phyloP scores from a whole-genome alignment of 2,329 filamentous ascomycete species.

The Diaporthe australafricana region DNA sequence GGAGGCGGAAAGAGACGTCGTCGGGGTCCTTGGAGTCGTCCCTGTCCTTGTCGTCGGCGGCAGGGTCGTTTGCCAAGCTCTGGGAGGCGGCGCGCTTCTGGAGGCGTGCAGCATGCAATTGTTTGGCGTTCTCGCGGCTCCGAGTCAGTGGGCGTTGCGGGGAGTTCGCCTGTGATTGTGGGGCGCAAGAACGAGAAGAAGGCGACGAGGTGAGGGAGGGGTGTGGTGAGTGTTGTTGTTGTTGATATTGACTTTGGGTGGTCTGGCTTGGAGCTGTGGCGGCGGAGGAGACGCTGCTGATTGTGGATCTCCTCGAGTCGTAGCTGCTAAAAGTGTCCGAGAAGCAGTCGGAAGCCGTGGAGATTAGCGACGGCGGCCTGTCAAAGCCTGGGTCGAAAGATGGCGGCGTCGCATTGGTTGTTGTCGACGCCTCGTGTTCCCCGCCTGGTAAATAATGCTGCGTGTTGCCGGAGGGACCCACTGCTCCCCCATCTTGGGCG shows the following conservation, averaged over 20 bases:
- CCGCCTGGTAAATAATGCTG: constrained; percentile 28
- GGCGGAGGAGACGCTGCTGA: constrained; percentile 44
- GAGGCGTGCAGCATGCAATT: constrained; percentile 61
- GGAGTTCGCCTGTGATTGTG: constrained; percentile 32
- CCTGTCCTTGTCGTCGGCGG: constrained; percentile 44
- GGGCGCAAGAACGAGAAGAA: constrained; percentile 4
- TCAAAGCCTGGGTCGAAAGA: constrained; percentile 12
- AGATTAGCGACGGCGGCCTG: constrained; percentile 29
- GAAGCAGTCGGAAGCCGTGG: constrained; percentile 43
- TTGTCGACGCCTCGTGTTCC: constrained; percentile 28
- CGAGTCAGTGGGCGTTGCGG: constrained; percentile 44
- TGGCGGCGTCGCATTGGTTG: constrained; percentile 28
- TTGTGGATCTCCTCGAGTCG: constrained; percentile 46
- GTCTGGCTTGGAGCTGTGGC: constrained; percentile 35
- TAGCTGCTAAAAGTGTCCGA: constrained; percentile 42
- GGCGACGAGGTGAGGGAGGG: constrained; percentile 2
- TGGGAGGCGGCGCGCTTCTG: constrained; percentile 44
- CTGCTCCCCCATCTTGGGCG: constrained; percentile 20
- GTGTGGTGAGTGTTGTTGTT: constrained; percentile 20
- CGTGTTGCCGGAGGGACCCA: constrained; percentile 26
- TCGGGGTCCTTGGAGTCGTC: constrained; percentile 41
- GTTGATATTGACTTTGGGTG: constrained; percentile 26
- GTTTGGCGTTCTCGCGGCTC: constrained; percentile 59
- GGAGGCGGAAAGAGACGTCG: constrained; percentile 20
- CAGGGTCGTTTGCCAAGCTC: constrained; percentile 50